phyloP scores from a whole-genome alignment of 495 filamentous ascomycete genomes.

The Arthonia radiata region DNA sequence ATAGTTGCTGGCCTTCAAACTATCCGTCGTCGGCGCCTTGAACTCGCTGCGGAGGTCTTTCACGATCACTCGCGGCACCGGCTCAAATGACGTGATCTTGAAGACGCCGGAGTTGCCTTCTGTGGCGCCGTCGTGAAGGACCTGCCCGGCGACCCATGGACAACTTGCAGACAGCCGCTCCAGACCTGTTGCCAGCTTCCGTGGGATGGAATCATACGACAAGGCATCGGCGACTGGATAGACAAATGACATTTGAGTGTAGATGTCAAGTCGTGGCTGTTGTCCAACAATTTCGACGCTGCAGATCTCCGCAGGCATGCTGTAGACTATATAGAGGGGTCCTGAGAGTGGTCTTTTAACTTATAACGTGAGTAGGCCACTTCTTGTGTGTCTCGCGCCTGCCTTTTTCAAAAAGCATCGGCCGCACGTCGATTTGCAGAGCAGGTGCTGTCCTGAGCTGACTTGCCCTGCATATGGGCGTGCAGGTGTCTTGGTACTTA shows the following conservation, averaged over 20 bases:
- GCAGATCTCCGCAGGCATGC: no score
- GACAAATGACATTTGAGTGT: conserved; percentile 22
- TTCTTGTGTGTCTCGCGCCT: no score
- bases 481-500: no score
- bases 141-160: conserved; percentile 29
- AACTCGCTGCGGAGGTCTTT: conserved; percentile 18
- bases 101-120: conserved; percentile 16
- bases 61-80: conserved; percentile 16
- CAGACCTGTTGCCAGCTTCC: conserved; percentile 15
- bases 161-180: conserved; percentile 15
- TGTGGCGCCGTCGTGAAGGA: conserved; percentile 18
- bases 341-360: no score
- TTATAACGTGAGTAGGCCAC: no score
- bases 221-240: conserved; percentile 12
- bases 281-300: conserved; percentile 14
- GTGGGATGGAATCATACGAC: conserved; percentile 10
- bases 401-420: no score
- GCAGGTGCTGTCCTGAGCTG: no score
- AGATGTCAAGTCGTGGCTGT: conserved; percentile 11
- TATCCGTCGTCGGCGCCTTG: conserved; percentile 17
- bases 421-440: no score
- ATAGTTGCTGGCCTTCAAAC: conserved; percentile 17
- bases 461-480: no score
- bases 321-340: no score
- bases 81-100: conserved; percentile 15